These are phyloP conservation scores for Trichosporon sp. DNA, from an alignment of 1,284 basidiomycete genomes.

Conservation along the genomic window DNA sequence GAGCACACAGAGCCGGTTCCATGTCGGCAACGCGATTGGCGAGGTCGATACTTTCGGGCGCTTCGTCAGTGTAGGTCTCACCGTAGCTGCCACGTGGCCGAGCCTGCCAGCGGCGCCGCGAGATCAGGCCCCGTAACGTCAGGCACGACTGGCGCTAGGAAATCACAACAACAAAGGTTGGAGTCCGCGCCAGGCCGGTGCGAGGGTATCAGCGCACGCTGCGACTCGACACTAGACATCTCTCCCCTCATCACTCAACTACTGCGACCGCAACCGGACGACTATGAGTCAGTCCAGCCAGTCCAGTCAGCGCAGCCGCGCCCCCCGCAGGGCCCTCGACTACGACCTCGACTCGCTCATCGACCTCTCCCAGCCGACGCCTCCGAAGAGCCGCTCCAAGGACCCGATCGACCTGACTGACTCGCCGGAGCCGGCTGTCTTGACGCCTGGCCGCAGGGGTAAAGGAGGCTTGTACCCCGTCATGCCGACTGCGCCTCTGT, in stretches of 20 bases:
- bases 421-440: background rate
- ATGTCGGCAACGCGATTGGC: background rate
- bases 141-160: background rate
- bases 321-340: background rate
- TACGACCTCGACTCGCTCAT: background rate
- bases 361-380: background rate
- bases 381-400: background rate
- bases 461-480: background rate
- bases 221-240: background rate
- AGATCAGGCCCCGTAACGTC: background rate
- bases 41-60: background rate
- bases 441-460: background rate
- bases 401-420: background rate
- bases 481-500: background rate
- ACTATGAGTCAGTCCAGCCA: slow-evolving; percentile 5
- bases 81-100: background rate
- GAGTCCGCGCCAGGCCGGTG: background rate
- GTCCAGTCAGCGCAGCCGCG: background rate
- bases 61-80: background rate
- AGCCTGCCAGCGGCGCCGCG: background rate
- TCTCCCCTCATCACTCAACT: background rate
- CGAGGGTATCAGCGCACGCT: background rate
- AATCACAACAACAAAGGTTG: slow-evolving; percentile 1
- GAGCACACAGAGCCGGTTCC: background rate
- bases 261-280: background rate